Base-by-base conservation (phyloP, 345 rosid species). In the Gossypium herbaceum region DNA sequence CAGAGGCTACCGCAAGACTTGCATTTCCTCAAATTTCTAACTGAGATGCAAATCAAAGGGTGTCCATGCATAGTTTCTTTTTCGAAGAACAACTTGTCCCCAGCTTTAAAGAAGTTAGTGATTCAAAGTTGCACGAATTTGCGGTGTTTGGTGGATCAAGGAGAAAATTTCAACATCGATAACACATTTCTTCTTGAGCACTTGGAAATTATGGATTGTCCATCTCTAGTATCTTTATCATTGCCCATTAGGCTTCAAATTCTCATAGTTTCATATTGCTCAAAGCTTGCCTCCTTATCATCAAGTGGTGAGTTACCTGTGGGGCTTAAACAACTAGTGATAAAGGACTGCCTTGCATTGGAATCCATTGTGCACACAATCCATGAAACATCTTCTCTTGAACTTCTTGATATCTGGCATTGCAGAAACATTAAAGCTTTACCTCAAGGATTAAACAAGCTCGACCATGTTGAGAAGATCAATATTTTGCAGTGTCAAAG, bases 391-490 rank as follows among this genome's bases (percentile, higher is more conserved):
- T 68, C 44, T 24, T 48, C 9, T 15, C 72, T 68, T 25, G 72
- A 68, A 24, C 7, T 24, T 48, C 44, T 68, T 48, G 3, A n/a
- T 0, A 25, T 68, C 29, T 68, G 22, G 12, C 6, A 2, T n/a
- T 68, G 57, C 15, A 15, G 12, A 3, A 68, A 24, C 1, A 9
- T 68, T 15, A 68, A 48, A 48, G 25, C 22, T 13, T 68, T 68
- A 24, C 72, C 72, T 1, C 20, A 4, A 24, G 72, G 72, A n/a
- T 68, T 68, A 16, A 25, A 68, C 58, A 48, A 68, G 72, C 72
- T 68, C 22, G 48, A 68, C 57, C 57, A 68, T 68, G 57, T 68
- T 48, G 13, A 68, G 57, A 24, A 68, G 72, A 68, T 68, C 10
- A 54, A 24, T 3, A 15, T 68, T 24, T 15, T 3, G 3, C 20